phyloP scores from a whole-genome alignment of 768 basidiomycete genomes.

The Suillus subaureus region DNA sequence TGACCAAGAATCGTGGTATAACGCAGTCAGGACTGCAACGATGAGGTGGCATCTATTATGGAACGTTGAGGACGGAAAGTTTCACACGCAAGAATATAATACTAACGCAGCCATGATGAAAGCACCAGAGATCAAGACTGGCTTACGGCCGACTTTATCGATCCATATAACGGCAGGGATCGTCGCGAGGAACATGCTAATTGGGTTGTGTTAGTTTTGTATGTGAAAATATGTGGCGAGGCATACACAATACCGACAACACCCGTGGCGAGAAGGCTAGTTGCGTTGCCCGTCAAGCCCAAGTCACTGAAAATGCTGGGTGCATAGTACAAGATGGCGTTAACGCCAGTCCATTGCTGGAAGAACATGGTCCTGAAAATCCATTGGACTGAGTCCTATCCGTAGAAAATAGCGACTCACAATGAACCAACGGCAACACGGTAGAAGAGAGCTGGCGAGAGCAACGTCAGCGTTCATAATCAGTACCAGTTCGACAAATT shows the following conservation, averaged over 20 bases:
- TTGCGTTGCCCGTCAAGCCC: conserved; percentile 62
- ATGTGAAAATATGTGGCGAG: background rate
- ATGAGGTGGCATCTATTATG: conserved; percentile 62
- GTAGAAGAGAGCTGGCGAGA: conserved; percentile 52
- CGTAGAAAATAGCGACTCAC: conserved; percentile 29
- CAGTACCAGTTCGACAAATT: conserved; percentile 16
- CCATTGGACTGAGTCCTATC: background rate
- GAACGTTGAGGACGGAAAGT: conserved; percentile 15
- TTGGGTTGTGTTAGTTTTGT: background rate
- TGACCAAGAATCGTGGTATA: conserved; percentile 58
- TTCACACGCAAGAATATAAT: conserved; percentile 14
- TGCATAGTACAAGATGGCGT: conserved; percentile 77
- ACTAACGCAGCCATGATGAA: conserved; percentile 68
- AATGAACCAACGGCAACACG: conserved; percentile 64
- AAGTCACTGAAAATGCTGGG: conserved; percentile 67
- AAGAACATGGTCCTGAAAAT: conserved; percentile 66
- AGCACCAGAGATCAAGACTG: conserved; percentile 72
- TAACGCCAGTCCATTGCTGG: conserved; percentile 84
- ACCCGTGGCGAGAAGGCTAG: conserved; percentile 60
- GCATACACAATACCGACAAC: conserved; percentile 79
- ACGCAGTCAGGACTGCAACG: conserved; percentile 63
- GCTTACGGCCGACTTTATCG: conserved; percentile 75
- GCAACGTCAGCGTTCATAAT: conserved; percentile 6
- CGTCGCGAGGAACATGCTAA: conserved; percentile 72
- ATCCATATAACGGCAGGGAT: conserved; percentile 85